Conservation (phyloP, 2,329 filamentous ascomycete species). For the Colletotrichum navitas region DNA sequence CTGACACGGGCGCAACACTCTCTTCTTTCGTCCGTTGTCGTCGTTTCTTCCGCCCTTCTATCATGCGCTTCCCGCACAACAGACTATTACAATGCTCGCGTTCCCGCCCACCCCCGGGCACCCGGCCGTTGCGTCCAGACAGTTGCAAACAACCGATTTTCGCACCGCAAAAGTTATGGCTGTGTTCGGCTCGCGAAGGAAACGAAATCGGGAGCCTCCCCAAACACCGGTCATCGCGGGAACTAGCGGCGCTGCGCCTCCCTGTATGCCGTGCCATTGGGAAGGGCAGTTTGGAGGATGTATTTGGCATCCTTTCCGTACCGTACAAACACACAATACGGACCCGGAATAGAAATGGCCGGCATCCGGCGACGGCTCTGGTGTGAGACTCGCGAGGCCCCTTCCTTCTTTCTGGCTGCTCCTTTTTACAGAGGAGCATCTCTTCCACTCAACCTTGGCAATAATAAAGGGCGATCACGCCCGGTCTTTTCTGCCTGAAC, state of each 20-base stretch:
- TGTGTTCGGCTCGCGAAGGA: slow-evolving; percentile 4
- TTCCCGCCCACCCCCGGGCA: slow-evolving; percentile 3
- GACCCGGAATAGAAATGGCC: slow-evolving; percentile 4
- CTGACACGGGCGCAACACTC: slow-evolving; percentile 25
- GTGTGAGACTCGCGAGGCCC: not conserved
- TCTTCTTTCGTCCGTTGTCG: slow-evolving; percentile 4
- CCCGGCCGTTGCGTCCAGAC: slow-evolving; percentile 16
- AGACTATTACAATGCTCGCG: slow-evolving; percentile 11
- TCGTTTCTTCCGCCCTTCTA: not conserved
- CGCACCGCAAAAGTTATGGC: not conserved
- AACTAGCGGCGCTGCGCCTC: not conserved
- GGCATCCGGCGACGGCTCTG: not conserved
- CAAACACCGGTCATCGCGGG: slow-evolving; percentile 11
- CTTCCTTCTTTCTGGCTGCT: not conserved
- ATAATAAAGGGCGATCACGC: slow-evolving; percentile 15
- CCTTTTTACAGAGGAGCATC: not conserved
- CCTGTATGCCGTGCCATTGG: not conserved
- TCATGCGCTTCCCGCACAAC: not conserved
- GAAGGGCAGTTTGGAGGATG: not conserved
- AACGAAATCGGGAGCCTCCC: not conserved
- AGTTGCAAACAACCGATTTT: slow-evolving; percentile 26
- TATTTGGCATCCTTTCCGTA: not conserved
- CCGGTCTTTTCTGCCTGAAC: slow-evolving; percentile 12
- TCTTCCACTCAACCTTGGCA: slow-evolving; percentile 15
- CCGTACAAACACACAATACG: not conserved